Conservation (phyloP, 2,329 filamentous ascomycete species). For the Colletotrichum navitas region DNA sequence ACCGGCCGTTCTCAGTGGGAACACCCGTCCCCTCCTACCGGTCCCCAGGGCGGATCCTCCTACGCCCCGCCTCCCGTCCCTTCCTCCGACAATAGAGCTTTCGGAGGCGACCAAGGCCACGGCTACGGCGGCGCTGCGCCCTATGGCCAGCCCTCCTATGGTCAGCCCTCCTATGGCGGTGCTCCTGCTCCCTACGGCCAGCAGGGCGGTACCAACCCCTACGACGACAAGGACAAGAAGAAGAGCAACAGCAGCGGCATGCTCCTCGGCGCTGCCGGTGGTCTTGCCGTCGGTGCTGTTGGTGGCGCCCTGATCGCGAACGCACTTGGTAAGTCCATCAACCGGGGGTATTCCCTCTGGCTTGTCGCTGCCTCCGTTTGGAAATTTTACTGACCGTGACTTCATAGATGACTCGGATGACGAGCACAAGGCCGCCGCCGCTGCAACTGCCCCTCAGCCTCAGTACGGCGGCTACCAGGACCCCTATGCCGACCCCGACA, state of each 20-base stretch:
- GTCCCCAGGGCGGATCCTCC: constrained; percentile 29
- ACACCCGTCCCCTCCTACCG: constrained; percentile 55
- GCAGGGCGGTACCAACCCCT: constrained; percentile 30
- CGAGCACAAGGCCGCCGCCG: constrained; percentile 40
- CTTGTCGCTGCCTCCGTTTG: neutral
- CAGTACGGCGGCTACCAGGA: constrained; percentile 42
- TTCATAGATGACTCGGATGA: constrained; percentile 41
- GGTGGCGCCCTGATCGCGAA: constrained; percentile 71
- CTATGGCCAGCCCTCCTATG: constrained; percentile 36
- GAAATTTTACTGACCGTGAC: neutral
- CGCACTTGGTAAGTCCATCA: constrained; percentile 61
- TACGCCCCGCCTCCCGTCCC: constrained; percentile 33
- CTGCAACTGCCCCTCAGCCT: constrained; percentile 28
- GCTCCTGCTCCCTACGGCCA: constrained; percentile 3
- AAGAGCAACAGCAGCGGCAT: constrained; percentile 65
- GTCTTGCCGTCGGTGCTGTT: constrained; percentile 68
- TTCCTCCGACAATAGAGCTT: constrained; percentile 32
- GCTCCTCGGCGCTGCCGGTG: constrained; percentile 70
- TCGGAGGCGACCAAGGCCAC: constrained; percentile 43
- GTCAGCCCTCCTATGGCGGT: constrained; percentile 25
- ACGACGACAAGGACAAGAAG: constrained; percentile 50
- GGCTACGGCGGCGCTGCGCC: constrained; percentile 35
- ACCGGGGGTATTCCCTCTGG: no score
- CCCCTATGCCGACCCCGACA: constrained; percentile 41
- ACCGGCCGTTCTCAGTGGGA: constrained; percentile 76